Base-by-base conservation (phyloP, 2,329 filamentous ascomycete species). In the Colletotrichum tofieldiae region DNA sequence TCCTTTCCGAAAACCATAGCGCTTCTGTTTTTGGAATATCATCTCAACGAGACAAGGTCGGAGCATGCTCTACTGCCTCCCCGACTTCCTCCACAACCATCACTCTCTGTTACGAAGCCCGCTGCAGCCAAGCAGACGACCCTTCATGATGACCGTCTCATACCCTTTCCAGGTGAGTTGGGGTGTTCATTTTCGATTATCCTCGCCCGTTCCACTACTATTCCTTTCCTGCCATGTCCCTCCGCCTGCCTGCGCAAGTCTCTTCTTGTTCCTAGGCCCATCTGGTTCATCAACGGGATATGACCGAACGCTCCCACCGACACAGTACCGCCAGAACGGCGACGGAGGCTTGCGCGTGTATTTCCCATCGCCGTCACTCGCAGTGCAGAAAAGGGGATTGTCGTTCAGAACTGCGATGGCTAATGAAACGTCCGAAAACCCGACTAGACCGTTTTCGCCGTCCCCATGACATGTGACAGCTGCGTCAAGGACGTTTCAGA, bases 401-500 rank as follows among this genome's bases (percentile, higher is more conserved):
- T 29, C 14, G 47, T 45, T 52, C 16, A 23, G 37, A 49, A 63
- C 55, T n/a, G 20, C 20, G 52, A 52, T 59, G 60, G 75, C 81
- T 83, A 78, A 83, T 82, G 80, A 81, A 80, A 82, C 78, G 64
- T 65, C 75, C 71, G 74, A 73, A 78, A 79, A 78, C 74, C 75
- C 67, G 78, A 77, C 79, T 77, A 98, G 93, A 97, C 96, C 73
- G 93, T 96, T 75, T 98, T 98, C 83, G 95, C 96, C 75, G 96
- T 98, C 77, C 95, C 95, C 67, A 92, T 98, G 87, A 94, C 92
- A 84, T 98, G 96, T 85, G 93, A 97, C 78, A 87, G 89, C 79
- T 98, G 96, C 85, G 91, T 98, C 82, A 93, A 95, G 82, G 92
- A 94, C 78, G 92, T 99, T 81, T 94, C 94, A 78, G 89, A 90